Evolutionary conservation across 164 flowering plant genomes (phyloP).

Genomic region (Berberis thunbergii): DNA sequence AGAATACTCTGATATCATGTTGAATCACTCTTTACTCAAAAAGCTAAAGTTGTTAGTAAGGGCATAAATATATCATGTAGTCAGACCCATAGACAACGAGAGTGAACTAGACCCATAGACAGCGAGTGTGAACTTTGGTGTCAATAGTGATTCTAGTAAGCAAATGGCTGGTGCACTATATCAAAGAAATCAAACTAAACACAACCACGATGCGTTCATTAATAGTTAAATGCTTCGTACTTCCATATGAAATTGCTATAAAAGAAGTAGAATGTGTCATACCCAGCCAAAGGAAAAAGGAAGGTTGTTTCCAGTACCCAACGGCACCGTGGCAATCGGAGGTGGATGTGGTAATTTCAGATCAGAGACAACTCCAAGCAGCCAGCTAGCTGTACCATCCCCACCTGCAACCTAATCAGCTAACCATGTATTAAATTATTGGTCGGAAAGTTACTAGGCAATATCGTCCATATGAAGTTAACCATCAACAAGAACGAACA

Average conservation of each 20-base stretch:
- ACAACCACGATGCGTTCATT: background rate
- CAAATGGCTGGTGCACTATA: no score
- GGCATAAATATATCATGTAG: no score
- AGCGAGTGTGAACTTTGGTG: no score
- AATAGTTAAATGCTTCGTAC: background rate
- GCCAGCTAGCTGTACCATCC: slow-evolving; percentile 98
- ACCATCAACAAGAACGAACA: background rate
- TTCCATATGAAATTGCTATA: background rate
- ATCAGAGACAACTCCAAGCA: slow-evolving; percentile 87
- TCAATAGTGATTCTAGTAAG: no score
- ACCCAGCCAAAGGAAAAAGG: slow-evolving; percentile 96
- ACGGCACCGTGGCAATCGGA: slow-evolving; percentile 83
- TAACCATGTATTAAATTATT: background rate
- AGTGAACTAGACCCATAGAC: no score
- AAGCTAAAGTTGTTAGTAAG: no score
- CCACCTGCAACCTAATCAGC: slow-evolving; percentile 88
- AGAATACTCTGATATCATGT: no score
- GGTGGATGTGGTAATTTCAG: slow-evolving; percentile 78
- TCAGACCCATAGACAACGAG: no score
- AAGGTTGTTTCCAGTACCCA: slow-evolving; percentile 94
- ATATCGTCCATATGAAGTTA: no score
- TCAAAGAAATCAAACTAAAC: no score
- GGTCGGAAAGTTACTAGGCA: background rate
- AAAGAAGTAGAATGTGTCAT: slow-evolving; percentile 9
- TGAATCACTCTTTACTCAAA: no score